Percentiles rank a stretch among this genome's conserved stretches.
Conservation (phyloP, 345 rosid species). For the Alliaria petiolata region DNA sequence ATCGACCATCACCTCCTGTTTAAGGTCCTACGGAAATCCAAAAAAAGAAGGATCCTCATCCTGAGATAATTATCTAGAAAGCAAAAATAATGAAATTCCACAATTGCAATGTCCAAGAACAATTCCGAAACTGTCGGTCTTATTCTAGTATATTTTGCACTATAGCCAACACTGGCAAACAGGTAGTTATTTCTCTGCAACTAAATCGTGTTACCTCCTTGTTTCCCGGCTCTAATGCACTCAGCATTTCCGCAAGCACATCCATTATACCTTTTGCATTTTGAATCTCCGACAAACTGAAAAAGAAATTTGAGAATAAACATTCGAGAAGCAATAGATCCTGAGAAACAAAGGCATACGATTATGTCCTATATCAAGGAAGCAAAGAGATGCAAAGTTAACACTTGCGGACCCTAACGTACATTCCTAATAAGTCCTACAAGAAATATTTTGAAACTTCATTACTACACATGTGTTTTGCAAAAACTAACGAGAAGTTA, state of each 20-base stretch:
- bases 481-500: neutral
- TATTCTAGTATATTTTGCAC: neutral
- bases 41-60: slow-evolving; percentile 8
- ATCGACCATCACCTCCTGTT: slow-evolving; percentile 97
- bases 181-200: slow-evolving; percentile 7
- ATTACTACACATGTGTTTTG: neutral
- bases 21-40: slow-evolving; percentile 58
- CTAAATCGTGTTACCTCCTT: slow-evolving; percentile 58
- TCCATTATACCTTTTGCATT: slow-evolving; percentile 98
- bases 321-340: slow-evolving; percentile 19
- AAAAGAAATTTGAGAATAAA: slow-evolving; percentile 31
- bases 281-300: slow-evolving; percentile 93
- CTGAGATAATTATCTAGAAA: neutral
- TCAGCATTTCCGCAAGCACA: slow-evolving; percentile 97
- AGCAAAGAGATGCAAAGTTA: neutral
- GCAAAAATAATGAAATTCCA: neutral
- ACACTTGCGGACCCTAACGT: neutral
- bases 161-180: slow-evolving; percentile 5
- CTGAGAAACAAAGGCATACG: slow-evolving; percentile 8
- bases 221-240: slow-evolving; percentile 83
- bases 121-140: neutral
- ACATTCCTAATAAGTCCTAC: neutral
- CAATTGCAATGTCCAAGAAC: too few relatives aligned
- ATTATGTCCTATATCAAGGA: neutral
- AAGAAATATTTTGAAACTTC: neutral